phyloP scores from a whole-genome alignment of 768 basidiomycete genomes.

The Mycena metata region DNA sequence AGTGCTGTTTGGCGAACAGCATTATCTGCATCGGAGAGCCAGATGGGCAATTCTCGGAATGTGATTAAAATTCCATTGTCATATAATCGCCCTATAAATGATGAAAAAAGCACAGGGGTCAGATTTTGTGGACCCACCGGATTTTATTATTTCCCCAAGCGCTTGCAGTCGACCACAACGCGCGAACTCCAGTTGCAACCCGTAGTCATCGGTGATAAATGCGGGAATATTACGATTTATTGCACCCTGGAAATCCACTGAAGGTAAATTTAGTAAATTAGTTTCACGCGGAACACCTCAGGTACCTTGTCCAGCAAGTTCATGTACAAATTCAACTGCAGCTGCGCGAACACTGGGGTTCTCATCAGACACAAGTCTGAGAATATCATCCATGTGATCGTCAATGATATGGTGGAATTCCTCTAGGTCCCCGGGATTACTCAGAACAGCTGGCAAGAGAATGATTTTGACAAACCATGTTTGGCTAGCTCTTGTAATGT shows the following conservation, averaged over 20 bases:
- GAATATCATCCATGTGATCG: background rate
- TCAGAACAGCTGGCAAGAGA: background rate
- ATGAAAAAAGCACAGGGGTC: background rate
- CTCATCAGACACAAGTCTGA: slow-evolving; percentile 4
- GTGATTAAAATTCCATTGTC: background rate
- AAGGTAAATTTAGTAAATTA: background rate
- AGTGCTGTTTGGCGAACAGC: background rate
- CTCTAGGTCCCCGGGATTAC: background rate
- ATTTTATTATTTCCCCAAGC: background rate
- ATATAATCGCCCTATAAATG: background rate
- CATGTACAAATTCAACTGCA: background rate
- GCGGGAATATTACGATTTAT: slow-evolving; percentile 4
- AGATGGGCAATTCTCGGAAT: background rate
- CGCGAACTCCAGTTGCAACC: background rate
- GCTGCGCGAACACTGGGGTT: background rate
- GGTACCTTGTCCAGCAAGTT: slow-evolving; percentile 1
- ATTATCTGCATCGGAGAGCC: background rate
- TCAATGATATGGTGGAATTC: background rate
- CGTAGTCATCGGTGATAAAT: background rate
- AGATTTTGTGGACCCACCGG: background rate
- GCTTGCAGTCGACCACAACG: background rate
- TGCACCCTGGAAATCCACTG: background rate
- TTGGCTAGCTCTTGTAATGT: slow-evolving; percentile 3
- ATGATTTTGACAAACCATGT: background rate
- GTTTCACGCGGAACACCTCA: background rate